These are phyloP conservation scores for Globisporangium uncinulatum DNA, from an alignment of 352 stramenopile species.

Conservation along the genomic window DNA sequence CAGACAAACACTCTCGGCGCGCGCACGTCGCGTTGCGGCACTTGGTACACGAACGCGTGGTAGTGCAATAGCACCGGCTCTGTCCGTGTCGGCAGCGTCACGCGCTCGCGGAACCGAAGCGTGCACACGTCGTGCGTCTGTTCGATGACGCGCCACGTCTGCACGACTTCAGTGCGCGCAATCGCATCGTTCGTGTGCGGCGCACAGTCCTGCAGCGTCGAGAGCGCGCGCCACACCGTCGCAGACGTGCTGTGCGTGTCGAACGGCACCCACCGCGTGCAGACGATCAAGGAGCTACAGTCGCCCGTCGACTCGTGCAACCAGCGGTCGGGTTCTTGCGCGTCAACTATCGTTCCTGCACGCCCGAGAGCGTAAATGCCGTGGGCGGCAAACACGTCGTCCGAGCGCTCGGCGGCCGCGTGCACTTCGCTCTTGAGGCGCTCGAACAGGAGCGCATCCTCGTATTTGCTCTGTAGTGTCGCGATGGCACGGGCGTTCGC, in stretches of 20 bases:
- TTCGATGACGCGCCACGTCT: slow-evolving; percentile 1
- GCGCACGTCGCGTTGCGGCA: neutral
- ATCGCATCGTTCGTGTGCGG: neutral
- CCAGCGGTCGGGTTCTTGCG: neutral
- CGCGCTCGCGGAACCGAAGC: neutral
- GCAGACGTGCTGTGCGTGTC: neutral
- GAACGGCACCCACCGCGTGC: slow-evolving; percentile 2
- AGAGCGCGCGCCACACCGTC: neutral
- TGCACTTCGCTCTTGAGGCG: neutral
- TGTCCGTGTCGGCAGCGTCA: neutral
- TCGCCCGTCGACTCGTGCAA: neutral
- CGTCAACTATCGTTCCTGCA: neutral
- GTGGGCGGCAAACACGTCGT: neutral
- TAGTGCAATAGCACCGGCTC: neutral
- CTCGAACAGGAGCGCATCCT: neutral
- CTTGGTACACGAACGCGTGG: neutral
- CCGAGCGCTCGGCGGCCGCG: neutral
- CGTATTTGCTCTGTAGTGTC: neutral
- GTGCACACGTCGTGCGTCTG: neutral
- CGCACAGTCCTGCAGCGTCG: neutral
- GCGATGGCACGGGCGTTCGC: neutral
- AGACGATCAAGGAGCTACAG: neutral
- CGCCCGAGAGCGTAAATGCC: neutral
- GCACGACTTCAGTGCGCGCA: neutral
- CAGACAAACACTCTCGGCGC: neutral